phyloP scores from a whole-genome alignment of 2,329 filamentous ascomycete species.

The Scedosporium boydii region DNA sequence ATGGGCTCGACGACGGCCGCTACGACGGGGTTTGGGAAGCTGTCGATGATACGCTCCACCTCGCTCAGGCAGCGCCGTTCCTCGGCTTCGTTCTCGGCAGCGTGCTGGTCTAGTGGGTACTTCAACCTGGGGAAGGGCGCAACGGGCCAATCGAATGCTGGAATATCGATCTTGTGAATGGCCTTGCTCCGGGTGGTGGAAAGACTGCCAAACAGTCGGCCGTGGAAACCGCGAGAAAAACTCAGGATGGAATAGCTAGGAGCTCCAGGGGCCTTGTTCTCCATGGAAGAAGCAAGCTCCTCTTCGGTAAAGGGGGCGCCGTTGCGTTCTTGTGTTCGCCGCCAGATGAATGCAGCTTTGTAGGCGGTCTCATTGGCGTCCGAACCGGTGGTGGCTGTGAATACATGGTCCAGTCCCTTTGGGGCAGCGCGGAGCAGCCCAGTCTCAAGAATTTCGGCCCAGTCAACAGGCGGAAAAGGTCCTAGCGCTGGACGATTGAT shows the following conservation, averaged over 20 bases:
- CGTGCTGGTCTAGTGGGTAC: constrained; percentile 67
- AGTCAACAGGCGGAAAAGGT: constrained; percentile 71
- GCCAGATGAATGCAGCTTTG: constrained; percentile 81
- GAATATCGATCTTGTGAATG: constrained; percentile 80
- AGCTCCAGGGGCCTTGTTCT: constrained; percentile 63
- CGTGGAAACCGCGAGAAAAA: constrained; percentile 72
- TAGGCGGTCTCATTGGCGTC: constrained; percentile 80
- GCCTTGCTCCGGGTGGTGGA: constrained; percentile 75
- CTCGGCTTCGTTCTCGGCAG: constrained; percentile 60
- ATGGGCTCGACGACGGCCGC: constrained; percentile 71
- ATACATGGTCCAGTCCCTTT: constrained; percentile 67
- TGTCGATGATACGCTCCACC: constrained; percentile 61
- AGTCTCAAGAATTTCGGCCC: constrained; percentile 60
- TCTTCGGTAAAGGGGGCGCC: constrained; percentile 59
- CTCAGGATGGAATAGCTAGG: constrained; percentile 69
- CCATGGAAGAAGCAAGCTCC: constrained; percentile 59
- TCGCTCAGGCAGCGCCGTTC: constrained; percentile 65
- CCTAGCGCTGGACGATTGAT: constrained; percentile 74
- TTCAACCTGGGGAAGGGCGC: constrained; percentile 68
- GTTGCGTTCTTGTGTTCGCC: constrained; percentile 61
- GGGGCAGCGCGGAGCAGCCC: constrained; percentile 66
- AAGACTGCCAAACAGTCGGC: constrained; percentile 67
- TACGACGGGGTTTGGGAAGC: constrained; percentile 58
- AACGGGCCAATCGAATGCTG: constrained; percentile 78
- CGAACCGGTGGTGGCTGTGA: constrained; percentile 69